Percentiles rank a stretch among this genome's conserved stretches.
phyloP scores from a whole-genome alignment of 495 filamentous ascomycete species.

The Sordaria brevicollis region DNA sequence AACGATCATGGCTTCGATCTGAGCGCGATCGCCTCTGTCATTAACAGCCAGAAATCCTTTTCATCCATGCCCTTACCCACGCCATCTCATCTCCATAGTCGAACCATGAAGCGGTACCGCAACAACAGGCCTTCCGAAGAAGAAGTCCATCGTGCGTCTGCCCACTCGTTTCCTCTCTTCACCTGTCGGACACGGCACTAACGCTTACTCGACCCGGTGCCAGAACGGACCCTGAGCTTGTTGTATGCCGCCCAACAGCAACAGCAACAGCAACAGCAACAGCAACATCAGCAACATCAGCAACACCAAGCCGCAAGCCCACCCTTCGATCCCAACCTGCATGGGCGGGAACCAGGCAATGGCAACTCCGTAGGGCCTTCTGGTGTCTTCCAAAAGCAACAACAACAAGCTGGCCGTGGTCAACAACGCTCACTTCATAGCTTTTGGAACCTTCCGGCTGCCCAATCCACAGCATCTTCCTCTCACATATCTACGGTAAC shows the following conservation, averaged over 20 bases:
- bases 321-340: not conserved
- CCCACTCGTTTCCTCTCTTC: not conserved
- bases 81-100: conserved; percentile 27
- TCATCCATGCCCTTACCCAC: conserved; percentile 6
- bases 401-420: not conserved
- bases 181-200: not conserved
- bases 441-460: conserved; percentile 35
- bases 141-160: conserved; percentile 36
- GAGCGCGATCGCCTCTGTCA: conserved; percentile 11
- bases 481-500: not conserved
- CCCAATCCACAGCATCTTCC: conserved; percentile 5
- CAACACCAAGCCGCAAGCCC: not conserved
- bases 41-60: conserved; percentile 12
- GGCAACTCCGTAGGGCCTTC: not conserved
- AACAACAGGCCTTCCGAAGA: conserved; percentile 38
- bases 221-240: conserved; percentile 37
- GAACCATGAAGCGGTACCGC: conserved; percentile 41
- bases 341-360: conserved; percentile 1
- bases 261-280: conserved; percentile 6
- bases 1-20: conserved; percentile 17
- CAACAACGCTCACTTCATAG: conserved; percentile 35
- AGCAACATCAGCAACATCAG: too few species aligned
- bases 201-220: conserved; percentile 1
- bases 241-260: conserved; percentile 38
- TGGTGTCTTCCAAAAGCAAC: not conserved